Conservation (phyloP, 164 flowering plant species). For the Umbellularia californica region DNA sequence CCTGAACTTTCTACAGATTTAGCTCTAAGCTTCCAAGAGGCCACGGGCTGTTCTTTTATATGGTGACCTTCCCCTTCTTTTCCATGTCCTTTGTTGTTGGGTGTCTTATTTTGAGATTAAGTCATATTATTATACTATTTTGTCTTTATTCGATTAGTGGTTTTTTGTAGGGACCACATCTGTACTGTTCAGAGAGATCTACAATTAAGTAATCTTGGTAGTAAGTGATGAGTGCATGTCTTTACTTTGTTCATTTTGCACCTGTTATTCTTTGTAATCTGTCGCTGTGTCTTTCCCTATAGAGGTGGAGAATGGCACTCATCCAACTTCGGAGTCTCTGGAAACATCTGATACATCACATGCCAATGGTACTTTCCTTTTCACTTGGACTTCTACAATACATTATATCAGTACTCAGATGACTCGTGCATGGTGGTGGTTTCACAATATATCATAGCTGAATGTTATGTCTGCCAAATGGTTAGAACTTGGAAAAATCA, state of each 20-base stretch:
- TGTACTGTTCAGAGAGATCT: slow-evolving; percentile 25
- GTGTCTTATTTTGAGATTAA: too few species aligned
- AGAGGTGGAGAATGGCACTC: slow-evolving; percentile 29
- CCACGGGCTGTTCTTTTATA: slow-evolving; percentile 81
- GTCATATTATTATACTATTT: not conserved
- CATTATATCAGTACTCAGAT: not conserved
- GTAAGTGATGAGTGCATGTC: slow-evolving; percentile 16
- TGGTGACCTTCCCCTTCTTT: slow-evolving; percentile 34
- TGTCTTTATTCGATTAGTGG: not conserved
- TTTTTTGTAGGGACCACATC: slow-evolving; percentile 30
- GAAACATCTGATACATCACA: slow-evolving; percentile 28
- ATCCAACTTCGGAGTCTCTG: slow-evolving; percentile 18
- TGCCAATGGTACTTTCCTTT: slow-evolving; percentile 23
- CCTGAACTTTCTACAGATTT: slow-evolving; percentile 71
- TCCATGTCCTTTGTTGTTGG: not conserved
- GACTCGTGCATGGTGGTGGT: too few species aligned
- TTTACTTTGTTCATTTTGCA: not conserved
- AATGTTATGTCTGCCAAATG: too few species aligned
- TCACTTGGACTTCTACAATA: not conserved
- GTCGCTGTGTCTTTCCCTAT: slow-evolving; percentile 9
- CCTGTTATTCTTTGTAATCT: not conserved
- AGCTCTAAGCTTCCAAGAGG: slow-evolving; percentile 94
- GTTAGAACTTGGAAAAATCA: too few species aligned
- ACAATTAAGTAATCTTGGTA: slow-evolving; percentile 24
- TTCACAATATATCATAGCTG: too few species aligned